A percentile compares a stretch with the other conserved stretches of the same genome.
Evolutionary conservation across 2,329 filamentous ascomycete species (phyloP).

Genomic region (Calcarisporium arbuscula): DNA sequence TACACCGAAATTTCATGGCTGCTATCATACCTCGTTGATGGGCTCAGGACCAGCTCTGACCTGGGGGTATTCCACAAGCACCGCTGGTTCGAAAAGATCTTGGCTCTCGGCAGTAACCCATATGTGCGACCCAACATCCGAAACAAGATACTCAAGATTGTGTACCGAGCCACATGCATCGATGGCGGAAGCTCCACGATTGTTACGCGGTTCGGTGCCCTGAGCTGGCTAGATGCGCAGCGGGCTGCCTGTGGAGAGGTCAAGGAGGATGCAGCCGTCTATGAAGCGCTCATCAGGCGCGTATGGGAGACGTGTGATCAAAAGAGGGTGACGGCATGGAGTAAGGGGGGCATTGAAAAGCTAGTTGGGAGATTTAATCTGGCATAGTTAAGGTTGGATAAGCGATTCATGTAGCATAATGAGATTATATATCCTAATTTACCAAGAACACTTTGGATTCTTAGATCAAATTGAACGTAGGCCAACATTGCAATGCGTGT

Average conservation of each 20-base stretch:
- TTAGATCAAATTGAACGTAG: too few relatives aligned
- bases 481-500: too few relatives aligned
- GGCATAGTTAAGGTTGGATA: too few relatives aligned
- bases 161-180: constrained; percentile 62
- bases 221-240: constrained; percentile 68
- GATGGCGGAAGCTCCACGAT: constrained; percentile 73
- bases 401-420: too few relatives aligned
- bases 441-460: too few relatives aligned
- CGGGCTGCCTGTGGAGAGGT: constrained; percentile 36
- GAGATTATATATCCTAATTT: too few relatives aligned
- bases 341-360: constrained; percentile 39
- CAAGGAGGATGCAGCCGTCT: constrained; percentile 39
- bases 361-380: constrained; percentile 17
- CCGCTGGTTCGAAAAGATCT: constrained; percentile 67
- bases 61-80: constrained; percentile 54
- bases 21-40: constrained; percentile 62
- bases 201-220: constrained; percentile 65
- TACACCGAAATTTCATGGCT: constrained; percentile 72
- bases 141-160: constrained; percentile 52
- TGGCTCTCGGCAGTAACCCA: constrained; percentile 62
- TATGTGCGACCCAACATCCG: constrained; percentile 54
- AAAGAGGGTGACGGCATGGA: constrained; percentile 62
- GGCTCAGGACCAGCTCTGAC: constrained; percentile 53
- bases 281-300: constrained; percentile 48
- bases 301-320: constrained; percentile 62